Evolutionary conservation across 352 stramenopile genomes (phyloP), one percentile per base, ranked within the genome.

Genomic region (Globisporangium takayamanum): DNA sequence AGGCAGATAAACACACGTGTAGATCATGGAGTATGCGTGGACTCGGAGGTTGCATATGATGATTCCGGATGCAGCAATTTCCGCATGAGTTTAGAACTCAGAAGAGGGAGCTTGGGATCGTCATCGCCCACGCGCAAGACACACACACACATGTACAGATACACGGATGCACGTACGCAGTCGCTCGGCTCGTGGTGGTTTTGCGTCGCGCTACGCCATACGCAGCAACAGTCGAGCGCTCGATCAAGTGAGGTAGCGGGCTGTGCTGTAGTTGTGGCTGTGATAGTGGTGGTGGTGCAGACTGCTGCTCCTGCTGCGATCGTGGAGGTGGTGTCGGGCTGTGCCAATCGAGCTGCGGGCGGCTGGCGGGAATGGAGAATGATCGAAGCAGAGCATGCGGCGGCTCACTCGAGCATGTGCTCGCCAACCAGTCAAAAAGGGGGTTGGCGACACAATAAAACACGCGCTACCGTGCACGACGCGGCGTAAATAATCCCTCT

Each of bases 31-130:
- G 22, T 49, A 75, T 64, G 8, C 49, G 46, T 91, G 78, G 80
- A 84, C 80, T 91, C 80, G 68, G 80, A 78, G 73, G 49, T 91
- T 83, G 76, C 76, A 89, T 87, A 92, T 85, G 91, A 59, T 87
- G 84, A 94, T 94, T 94, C 84, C 84, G 82, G 84, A 92, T 92
- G 80, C 82, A 87, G 82, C 84, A 73, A 61, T 87, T 89, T 92
- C 82, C 73, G 74, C 80, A 89, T 7, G 57, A 55, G 65, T 80
- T 77, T 76, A 70, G 57, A 60, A 57, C 71, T 91, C 77, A 85
- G 84, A 91, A 94, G 84, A 94, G 84, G 84, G 84, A 94, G 84
- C 84, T 94, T 80, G 73, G 75, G 71, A 66, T 90, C 80, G 75
- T 91, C 80, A 91, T 79, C 63, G 80, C 60, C 80, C 74, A 67